Evolutionary conservation across 148 eudicot genomes (phyloP), one percentile per base, ranked within the genome.

Genomic region (Spergularia marina): DNA sequence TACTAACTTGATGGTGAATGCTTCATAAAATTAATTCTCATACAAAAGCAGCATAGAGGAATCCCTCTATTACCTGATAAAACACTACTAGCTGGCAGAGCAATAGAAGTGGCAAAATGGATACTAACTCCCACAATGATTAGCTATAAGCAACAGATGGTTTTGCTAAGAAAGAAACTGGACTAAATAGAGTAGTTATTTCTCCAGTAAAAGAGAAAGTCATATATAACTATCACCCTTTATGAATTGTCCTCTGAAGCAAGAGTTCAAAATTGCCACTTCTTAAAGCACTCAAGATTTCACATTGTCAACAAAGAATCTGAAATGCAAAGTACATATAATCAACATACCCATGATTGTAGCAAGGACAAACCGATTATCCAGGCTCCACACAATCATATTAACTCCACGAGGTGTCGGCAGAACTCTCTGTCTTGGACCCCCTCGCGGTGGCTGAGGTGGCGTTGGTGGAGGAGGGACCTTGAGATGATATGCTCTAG

Each of bases 361-460:
- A 75, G 98, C 98, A 78, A 94, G 97, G 79, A 94, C 98, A 85
- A 91, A 94, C 55, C 97, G 93, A 78, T 94, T 94, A 79, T 94
- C 98, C 76, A 94, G 84, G 81, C 98, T 94, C 98, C 98, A 94
- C 8, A 89, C 88, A 66, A 94, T 90, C 98, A 94, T 94, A 80
- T 91, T 94, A 76, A 94, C 98, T 78, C 98, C 98, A 75, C 98
- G 97, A 58, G 97, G 98, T 64, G 94, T 89, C 61, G 93, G 95
- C 83, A 80, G 85, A 73, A 89, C 87, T 82, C 98, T 87, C 76
- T 91, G 98, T 49, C 98, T 89, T 52, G 98, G 98, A 40, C 98
- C 98, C 36, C 98, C 97, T 79, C 97, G 84, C 49, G 86, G 87
- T 61, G 97, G 91, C 80, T 88, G 93, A 68, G 97, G 95, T 2